Percentiles rank a stretch among this genome's conserved stretches.
Conservation (phyloP, 1,139 yeast genomes). For the Arxiozyma heterogenica region DNA sequence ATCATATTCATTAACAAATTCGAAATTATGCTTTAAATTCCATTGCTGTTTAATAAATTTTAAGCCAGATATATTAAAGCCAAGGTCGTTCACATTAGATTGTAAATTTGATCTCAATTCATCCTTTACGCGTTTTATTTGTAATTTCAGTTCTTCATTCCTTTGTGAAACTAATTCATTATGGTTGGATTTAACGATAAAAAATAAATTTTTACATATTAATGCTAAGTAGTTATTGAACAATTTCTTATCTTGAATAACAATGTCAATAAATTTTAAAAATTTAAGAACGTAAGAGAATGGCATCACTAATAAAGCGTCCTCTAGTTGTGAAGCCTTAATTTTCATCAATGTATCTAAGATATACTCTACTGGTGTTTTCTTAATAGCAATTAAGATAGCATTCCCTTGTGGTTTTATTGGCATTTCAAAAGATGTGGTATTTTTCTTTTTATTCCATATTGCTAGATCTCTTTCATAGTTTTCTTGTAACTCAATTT, state of each 20-base stretch:
- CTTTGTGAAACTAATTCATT: conserved; percentile 63
- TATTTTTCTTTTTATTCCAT: conserved; percentile 35
- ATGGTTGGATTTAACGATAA: conserved; percentile 63
- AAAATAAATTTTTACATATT: conserved; percentile 66
- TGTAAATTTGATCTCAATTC: conserved; percentile 49
- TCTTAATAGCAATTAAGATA: conserved; percentile 57
- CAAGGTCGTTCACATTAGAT: conserved; percentile 50
- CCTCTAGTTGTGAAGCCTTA: conserved; percentile 80
- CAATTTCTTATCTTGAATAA: conserved; percentile 50
- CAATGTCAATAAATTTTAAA: conserved; percentile 61
- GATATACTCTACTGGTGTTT: conserved; percentile 71
- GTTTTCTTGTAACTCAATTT: conserved; percentile 49
- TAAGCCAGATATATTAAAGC: conserved; percentile 83
- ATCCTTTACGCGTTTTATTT: conserved; percentile 47
- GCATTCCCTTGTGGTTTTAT: conserved; percentile 58
- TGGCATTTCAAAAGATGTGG: conserved; percentile 36
- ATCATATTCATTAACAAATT: conserved; percentile 64
- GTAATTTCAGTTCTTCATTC: conserved; percentile 52
- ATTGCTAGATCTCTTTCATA: conserved; percentile 34
- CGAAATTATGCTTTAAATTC: conserved; percentile 64
- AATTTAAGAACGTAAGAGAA: conserved; percentile 72
- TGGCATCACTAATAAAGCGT: conserved; percentile 82
- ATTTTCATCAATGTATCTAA: conserved; percentile 60
- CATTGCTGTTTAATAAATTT: conserved; percentile 67
- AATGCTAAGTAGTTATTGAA: conserved; percentile 45